Conservation (phyloP, 1,139 yeast genomes). For the Candida sanyaensis region DNA sequence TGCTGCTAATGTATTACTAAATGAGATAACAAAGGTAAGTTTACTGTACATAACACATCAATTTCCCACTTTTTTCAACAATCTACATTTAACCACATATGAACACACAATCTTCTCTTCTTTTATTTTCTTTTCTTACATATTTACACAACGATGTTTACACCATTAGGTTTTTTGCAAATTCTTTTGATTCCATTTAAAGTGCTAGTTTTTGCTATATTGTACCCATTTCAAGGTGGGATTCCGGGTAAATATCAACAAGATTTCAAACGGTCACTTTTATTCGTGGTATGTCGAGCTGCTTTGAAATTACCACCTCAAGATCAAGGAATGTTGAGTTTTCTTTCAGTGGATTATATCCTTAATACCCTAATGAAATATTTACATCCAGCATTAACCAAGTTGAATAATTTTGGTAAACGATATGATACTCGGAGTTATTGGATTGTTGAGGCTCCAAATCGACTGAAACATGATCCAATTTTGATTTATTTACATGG, state of each 20-base stretch:
- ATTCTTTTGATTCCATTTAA: not conserved
- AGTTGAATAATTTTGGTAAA: constrained; percentile 34
- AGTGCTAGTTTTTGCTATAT: not conserved
- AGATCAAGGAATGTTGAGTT: not conserved
- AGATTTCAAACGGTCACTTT: constrained; percentile 1
- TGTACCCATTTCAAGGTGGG: constrained; percentile 1
- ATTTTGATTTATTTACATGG: constrained; percentile 43
- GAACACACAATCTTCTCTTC: too few species aligned
- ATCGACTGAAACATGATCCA: constrained; percentile 31
- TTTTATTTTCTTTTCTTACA: too few species aligned
- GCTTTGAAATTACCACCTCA: not conserved
- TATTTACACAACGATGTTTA: not conserved
- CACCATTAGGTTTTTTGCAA: not conserved
- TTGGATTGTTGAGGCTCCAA: constrained; percentile 38
- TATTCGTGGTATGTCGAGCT: not conserved
- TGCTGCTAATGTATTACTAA: constrained; percentile 1
- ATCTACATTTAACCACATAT: too few species aligned
- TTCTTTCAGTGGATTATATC: constrained; percentile 3
- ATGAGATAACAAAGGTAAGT: not conserved
- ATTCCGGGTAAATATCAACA: constrained; percentile 2
- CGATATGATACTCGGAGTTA: constrained; percentile 31
- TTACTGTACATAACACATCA: too few species aligned
- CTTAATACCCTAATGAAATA: constrained; percentile 9
- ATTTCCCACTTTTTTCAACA: too few species aligned
- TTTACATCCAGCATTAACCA: constrained; percentile 10